Base-by-base conservation (phyloP, 2,329 filamentous ascomycete species). In the Tolypocladium tundrense region DNA sequence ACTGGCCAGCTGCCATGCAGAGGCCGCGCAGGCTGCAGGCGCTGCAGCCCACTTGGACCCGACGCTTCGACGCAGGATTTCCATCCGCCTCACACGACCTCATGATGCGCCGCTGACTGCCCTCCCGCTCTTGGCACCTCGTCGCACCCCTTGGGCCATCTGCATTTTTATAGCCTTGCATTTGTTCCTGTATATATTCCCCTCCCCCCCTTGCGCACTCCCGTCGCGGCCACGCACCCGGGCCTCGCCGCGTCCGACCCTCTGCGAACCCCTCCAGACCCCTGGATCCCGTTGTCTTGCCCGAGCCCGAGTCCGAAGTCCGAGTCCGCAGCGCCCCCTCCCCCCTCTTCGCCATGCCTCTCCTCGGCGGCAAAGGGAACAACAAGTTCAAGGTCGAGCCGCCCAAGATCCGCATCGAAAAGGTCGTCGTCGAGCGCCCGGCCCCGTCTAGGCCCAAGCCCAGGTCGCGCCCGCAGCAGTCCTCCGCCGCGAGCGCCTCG, bases 311-410 rank as follows among this genome's bases (percentile, higher is more conserved):
- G 14, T 14, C 45, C 45, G 14, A 50, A 50, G 27, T 14, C 24
- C 45, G 45, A 37, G 35, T 37, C 45, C 19, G 16, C 48, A 4
- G 4, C 45, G 13, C 19, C 6, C 24, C 48, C 16, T 35, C 41
- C n/a, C 42, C 41, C n/a, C 42, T 14, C 43, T 58, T 39, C 62
- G 63, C 52, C 60, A 73, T 73, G 71, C 71, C 69, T 70, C 71
- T 77, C 57, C 72, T 77, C 60, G 72, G 73, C 60, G 70, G 69
- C 56, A 77, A 76, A 61, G 69, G 68, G 45, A 33, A 19, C 59
- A 74, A 73, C 61, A 82, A 80, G 66, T 77, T 80, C 70, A 81
- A 81, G 69, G 70, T 75, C 62, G 75, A 79, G 60, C 73, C 75
- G 56, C 75, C 77, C 58, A 75, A 74, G 60, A 76, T 82, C 64